These are phyloP conservation scores for Chrysochromulina tobinii DNA, from an alignment of 78 protist genomes.

Conservation along the genomic window DNA sequence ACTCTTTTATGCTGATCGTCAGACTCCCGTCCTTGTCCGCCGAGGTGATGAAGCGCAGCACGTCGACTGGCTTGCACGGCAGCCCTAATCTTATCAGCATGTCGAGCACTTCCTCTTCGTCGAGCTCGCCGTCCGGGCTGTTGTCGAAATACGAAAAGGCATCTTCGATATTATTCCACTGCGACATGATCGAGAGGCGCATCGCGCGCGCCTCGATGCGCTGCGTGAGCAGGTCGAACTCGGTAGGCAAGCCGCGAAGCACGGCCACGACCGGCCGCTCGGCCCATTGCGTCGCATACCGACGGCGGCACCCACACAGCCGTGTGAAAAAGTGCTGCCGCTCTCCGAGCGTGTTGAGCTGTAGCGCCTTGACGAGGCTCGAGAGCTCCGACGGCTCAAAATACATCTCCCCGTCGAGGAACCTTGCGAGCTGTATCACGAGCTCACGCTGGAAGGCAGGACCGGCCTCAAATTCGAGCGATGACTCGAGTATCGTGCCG, in stretches of 20 bases:
- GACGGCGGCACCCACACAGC: slow-evolving; percentile 2
- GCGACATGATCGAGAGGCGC: no score
- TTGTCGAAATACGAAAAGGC: no score
- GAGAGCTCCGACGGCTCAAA: not conserved
- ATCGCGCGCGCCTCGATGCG: not conserved
- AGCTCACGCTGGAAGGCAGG: not conserved
- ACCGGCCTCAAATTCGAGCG: not conserved
- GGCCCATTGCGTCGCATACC: not conserved
- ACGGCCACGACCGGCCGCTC: slow-evolving; percentile 19
- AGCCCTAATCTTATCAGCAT: no score
- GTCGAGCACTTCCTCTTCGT: no score
- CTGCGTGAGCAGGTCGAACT: slow-evolving; percentile 19
- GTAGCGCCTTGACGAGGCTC: not conserved
- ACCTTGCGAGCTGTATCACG: not conserved
- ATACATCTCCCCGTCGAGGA: slow-evolving; percentile 16
- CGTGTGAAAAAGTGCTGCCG: slow-evolving; percentile 23
- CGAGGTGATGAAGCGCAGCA: no score
- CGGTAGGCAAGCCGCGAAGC: not conserved
- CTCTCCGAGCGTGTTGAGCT: not conserved
- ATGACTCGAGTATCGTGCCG: not conserved
- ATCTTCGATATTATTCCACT: no score
- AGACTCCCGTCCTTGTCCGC: no score
- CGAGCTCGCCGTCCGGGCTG: no score
- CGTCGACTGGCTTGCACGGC: no score
- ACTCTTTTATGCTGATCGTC: no score